A percentile compares a stretch with the other conserved stretches of the same genome.
These are phyloP conservation scores for Licmophora abbreviata DNA, from an alignment of 108 stramenopile genomes.

Conservation along the genomic window DNA sequence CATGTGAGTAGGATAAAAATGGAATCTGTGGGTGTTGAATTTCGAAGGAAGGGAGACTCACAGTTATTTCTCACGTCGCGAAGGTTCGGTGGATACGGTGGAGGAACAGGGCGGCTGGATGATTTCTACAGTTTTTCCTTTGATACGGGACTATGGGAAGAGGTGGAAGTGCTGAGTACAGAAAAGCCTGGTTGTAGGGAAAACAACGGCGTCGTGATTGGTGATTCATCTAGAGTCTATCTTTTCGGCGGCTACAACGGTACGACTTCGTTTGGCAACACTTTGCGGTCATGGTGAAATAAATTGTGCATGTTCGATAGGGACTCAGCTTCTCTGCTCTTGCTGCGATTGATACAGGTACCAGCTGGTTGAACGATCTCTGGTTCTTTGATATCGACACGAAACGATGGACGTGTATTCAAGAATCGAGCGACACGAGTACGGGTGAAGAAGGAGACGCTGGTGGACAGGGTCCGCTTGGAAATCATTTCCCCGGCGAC, in stretches of 20 bases:
- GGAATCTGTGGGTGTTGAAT: neutral
- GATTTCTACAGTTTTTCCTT: slow-evolving; percentile 86
- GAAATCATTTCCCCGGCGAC: no score
- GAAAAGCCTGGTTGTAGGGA: slow-evolving; percentile 77
- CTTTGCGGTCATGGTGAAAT: no score
- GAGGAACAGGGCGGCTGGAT: slow-evolving; percentile 80
- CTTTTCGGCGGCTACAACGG: slow-evolving; percentile 73
- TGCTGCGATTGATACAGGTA: slow-evolving; percentile 29
- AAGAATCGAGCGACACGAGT: slow-evolving; percentile 49
- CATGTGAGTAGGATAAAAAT: slow-evolving; percentile 53
- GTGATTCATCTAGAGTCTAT: slow-evolving; percentile 59
- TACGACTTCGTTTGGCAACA: no score
- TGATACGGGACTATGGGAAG: slow-evolving; percentile 50
- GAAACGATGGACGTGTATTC: slow-evolving; percentile 67
- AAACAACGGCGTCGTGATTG: slow-evolving; percentile 78
- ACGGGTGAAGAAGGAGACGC: slow-evolving; percentile 6
- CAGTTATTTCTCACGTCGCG: no score
- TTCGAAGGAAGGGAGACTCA: no score
- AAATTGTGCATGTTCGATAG: no score
- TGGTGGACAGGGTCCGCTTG: slow-evolving; percentile 5
- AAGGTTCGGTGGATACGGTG: slow-evolving; percentile 66
- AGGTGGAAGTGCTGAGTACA: slow-evolving; percentile 55
- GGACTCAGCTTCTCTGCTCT: neutral
- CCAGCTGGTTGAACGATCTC: slow-evolving; percentile 84
- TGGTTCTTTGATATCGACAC: slow-evolving; percentile 85